Evolutionary conservation across 306 rosid species (phyloP), one percentile per base, ranked within the genome.

Genomic region (Vigna reflexopilosa): DNA sequence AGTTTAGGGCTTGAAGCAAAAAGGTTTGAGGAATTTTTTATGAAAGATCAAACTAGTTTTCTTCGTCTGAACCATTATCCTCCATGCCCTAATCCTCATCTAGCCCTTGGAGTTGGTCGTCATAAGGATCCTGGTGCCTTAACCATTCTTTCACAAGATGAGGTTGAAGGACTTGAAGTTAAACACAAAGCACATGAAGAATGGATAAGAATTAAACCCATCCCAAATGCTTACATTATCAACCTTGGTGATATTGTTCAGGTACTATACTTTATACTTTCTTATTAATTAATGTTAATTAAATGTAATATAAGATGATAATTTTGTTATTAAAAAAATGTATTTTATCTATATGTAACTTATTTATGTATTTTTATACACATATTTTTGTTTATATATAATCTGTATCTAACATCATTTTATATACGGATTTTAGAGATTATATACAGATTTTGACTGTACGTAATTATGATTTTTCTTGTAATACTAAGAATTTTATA

Each of bases 91-190:
- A 61, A 42, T 12, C 93, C 94, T 24, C 40, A 88, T 34, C 73
- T 93, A 0, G 89, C 91, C 3, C 90, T 90, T 1, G 93, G 98
- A 0, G 87, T 86, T 9, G 93, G 94, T 7, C 86, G 86, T 47
- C 96, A 93, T 58, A 91, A 83, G 57, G 98, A 91, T 32, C 14
- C 70, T 6, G 87, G 93, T 0, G 88, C 74, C 51, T 69, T 93
- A 26, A 91, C 93, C 0, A 71, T 91, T 30, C 92, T 91, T 2
- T 86, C 90, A 1, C 91, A 89, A 70, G 97, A 93, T 34, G 87
- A 85, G 0, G 93, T 91, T 11, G 93, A 82, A 16, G 98, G 98
- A 2, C 72, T 93, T 78, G 77, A 93, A 57, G 95, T 93, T 10
- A 89, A 66, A 79, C 73, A 85, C 9, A 89, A 85, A 79, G 6